These are phyloP conservation scores for Posidonia australis DNA, from an alignment of 106 monocot genomes.

Conservation along the genomic window DNA sequence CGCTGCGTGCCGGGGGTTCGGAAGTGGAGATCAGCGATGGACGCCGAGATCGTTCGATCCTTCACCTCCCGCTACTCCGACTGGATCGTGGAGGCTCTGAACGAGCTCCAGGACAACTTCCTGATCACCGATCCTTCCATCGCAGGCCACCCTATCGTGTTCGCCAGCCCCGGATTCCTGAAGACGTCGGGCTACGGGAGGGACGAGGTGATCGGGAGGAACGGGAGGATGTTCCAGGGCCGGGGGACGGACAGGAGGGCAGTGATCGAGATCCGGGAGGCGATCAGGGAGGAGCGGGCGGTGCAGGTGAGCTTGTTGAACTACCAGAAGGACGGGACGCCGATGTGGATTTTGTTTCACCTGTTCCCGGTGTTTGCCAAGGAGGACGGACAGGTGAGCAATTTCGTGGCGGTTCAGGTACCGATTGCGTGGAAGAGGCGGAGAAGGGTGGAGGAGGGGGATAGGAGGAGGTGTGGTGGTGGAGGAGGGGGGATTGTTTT, in stretches of 20 bases:
- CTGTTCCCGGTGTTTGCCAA: slow-evolving; percentile 54
- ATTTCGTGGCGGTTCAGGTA: slow-evolving; percentile 82
- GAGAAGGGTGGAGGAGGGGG: not conserved
- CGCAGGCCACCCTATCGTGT: slow-evolving; percentile 83
- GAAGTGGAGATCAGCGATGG: not conserved
- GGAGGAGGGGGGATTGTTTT: slow-evolving; percentile 7
- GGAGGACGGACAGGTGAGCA: slow-evolving; percentile 40
- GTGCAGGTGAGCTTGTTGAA: slow-evolving; percentile 62
- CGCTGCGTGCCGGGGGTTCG: too few species aligned
- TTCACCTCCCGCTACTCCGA: slow-evolving; percentile 64
- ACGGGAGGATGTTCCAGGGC: slow-evolving; percentile 79
- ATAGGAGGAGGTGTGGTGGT: not conserved
- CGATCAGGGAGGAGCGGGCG: slow-evolving; percentile 47
- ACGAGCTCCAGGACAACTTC: slow-evolving; percentile 55
- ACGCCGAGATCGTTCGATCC: slow-evolving; percentile 26
- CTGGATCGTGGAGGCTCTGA: slow-evolving; percentile 51
- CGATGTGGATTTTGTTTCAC: slow-evolving; percentile 69
- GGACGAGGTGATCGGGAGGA: slow-evolving; percentile 63
- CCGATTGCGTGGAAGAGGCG: slow-evolving; percentile 32
- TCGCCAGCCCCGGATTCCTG: slow-evolving; percentile 70
- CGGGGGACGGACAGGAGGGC: slow-evolving; percentile 56
- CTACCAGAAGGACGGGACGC: slow-evolving; percentile 66
- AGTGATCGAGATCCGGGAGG: slow-evolving; percentile 69
- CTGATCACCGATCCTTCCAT: slow-evolving; percentile 72
- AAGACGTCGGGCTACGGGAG: slow-evolving; percentile 45